Evolutionary conservation across 805 yeast genomes (phyloP).

Genomic region (Wickerhamiella azymoides): DNA sequence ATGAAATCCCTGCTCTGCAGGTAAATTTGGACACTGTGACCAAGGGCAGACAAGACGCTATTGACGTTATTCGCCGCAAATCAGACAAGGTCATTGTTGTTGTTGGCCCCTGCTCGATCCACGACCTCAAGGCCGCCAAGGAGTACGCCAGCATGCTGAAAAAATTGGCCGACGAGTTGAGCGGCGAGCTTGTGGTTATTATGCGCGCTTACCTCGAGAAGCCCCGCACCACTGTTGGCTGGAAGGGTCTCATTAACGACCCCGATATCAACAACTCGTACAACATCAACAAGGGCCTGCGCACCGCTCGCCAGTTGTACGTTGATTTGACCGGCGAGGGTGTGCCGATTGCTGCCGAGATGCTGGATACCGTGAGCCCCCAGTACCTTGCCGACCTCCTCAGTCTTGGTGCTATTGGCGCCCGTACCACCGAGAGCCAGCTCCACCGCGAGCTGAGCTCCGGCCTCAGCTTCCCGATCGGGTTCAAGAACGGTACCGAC

Average conservation of each 20-base stretch:
- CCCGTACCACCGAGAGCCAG: conserved; percentile 97
- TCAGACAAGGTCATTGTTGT: conserved; percentile 78
- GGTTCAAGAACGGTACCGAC: conserved; percentile 97
- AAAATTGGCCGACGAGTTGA: conserved; percentile 51
- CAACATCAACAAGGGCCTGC: conserved; percentile 89
- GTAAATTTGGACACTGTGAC: conserved; percentile 47
- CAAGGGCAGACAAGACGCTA: conserved; percentile 65
- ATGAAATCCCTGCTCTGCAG: conserved; percentile 57
- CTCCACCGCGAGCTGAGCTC: conserved; percentile 95
- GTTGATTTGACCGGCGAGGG: conserved; percentile 65
- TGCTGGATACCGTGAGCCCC: conserved; percentile 96
- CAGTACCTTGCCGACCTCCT: conserved; percentile 85
- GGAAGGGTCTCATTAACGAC: conserved; percentile 97
- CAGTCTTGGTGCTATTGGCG: conserved; percentile 96
- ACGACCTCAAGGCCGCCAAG: conserved; percentile 76
- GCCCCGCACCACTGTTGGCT: conserved; percentile 98
- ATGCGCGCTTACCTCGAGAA: conserved; percentile 98
- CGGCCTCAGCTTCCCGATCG: conserved; percentile 96
- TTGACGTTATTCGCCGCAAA: conserved; percentile 53
- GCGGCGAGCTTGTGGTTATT: conserved; percentile 64
- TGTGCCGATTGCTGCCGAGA: conserved; percentile 90
- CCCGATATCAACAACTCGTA: conserved; percentile 88
- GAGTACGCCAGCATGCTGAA: conserved; percentile 69
- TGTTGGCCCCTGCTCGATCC: conserved; percentile 96
- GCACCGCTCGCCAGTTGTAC: conserved; percentile 74